Conservation (phyloP, 352 stramenopile species). For the Pythium oligandrum region DNA sequence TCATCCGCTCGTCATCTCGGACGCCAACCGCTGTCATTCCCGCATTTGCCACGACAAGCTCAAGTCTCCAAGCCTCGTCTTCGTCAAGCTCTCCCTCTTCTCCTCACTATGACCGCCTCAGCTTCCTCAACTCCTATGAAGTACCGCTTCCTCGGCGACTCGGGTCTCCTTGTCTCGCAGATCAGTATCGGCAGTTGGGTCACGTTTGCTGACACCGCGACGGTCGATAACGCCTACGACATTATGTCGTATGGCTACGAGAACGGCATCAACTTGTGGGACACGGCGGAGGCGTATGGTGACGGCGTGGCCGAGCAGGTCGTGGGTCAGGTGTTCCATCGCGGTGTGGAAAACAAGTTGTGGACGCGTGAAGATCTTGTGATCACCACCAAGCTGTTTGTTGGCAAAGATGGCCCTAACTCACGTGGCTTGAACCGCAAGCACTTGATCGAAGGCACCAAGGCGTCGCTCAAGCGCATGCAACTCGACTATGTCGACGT, state of each 20-base stretch:
- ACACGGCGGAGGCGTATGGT: constrained; percentile 21
- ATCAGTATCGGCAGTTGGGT: too few species aligned
- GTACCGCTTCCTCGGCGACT: constrained; percentile 2
- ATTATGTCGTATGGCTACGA: constrained; percentile 14
- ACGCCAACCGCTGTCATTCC: too few species aligned
- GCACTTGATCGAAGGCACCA: too few species aligned
- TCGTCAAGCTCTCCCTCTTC: neutral
- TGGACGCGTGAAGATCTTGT: constrained; percentile 3
- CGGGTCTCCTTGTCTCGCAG: neutral
- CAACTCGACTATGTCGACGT: constrained; percentile 19
- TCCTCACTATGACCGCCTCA: neutral
- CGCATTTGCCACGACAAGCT: too few species aligned
- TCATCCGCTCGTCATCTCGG: too few species aligned
- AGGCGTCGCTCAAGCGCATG: too few species aligned
- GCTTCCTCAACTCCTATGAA: neutral
- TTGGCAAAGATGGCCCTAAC: constrained; percentile 8
- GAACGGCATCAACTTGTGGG: constrained; percentile 26
- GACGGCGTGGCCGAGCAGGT: constrained; percentile 13
- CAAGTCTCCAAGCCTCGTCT: too few species aligned
- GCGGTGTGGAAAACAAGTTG: constrained; percentile 10
- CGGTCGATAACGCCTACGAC: constrained; percentile 8
- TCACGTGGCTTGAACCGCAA: too few species aligned
- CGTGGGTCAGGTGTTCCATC: constrained; percentile 23
- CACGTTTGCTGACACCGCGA: too few species aligned
- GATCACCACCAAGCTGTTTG: constrained; percentile 27